These are phyloP conservation scores for Talinum fruticosum DNA, from an alignment of 148 eudicot genomes.

Conservation along the genomic window DNA sequence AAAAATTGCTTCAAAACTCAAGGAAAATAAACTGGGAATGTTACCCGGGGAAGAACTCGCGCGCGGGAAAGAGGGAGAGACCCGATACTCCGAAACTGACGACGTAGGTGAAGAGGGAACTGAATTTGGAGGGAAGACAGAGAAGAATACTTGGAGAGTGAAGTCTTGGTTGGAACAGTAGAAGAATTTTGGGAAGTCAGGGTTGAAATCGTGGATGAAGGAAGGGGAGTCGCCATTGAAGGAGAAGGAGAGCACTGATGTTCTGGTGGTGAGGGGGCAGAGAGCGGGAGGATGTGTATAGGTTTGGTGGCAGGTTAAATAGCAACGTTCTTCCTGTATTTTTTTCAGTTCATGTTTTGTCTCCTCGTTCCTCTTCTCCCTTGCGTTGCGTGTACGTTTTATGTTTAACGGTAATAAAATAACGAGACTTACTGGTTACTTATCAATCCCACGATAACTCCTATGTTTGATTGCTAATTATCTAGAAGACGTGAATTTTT, in stretches of 20 bases:
- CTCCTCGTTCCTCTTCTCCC: too few species aligned
- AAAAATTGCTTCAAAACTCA: neutral
- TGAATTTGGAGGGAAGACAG: constrained; percentile 26
- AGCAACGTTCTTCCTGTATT: neutral
- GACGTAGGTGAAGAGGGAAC: constrained; percentile 23
- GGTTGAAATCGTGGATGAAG: neutral
- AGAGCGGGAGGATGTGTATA: neutral
- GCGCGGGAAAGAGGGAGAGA: neutral
- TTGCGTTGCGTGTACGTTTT: too few species aligned
- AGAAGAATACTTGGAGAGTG: constrained; percentile 11
- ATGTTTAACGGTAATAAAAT: too few species aligned
- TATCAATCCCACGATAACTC: too few species aligned
- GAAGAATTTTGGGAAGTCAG: neutral
- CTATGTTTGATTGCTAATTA: too few species aligned
- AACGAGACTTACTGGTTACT: too few species aligned
- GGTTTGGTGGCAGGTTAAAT: neutral
- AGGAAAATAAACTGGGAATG: neutral
- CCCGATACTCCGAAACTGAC: constrained; percentile 5
- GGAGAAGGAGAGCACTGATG: neutral
- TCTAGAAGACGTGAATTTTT: too few species aligned
- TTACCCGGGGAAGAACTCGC: constrained; percentile 4
- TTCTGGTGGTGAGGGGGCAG: neutral
- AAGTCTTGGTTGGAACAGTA: neutral
- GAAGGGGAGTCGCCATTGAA: neutral
- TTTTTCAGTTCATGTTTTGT: too few species aligned